phyloP scores from a whole-genome alignment of 495 filamentous ascomycete genomes.

The Podospora sp. region DNA sequence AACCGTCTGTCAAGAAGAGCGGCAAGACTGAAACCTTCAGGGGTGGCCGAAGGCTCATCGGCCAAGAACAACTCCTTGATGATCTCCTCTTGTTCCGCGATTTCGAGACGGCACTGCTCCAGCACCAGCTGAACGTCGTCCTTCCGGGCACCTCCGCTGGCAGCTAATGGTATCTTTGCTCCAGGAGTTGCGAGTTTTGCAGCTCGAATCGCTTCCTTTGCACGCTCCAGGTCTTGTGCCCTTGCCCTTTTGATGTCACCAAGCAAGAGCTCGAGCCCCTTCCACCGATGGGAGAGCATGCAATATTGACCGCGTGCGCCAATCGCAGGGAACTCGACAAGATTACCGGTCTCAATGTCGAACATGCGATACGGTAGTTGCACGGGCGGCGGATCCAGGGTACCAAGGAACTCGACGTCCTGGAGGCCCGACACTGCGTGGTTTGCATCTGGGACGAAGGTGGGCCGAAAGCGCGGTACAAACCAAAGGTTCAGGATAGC shows the following conservation, averaged over 20 bases:
- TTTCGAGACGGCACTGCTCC: conserved; percentile 29
- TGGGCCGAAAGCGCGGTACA: conserved; percentile 34
- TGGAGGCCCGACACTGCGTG: conserved; percentile 17
- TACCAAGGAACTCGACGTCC: conserved; percentile 33
- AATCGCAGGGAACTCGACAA: conserved; percentile 38
- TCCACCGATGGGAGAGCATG: conserved; percentile 54
- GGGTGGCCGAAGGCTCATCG: not conserved
- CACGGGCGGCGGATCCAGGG: conserved; percentile 20
- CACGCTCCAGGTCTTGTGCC: conserved; percentile 15
- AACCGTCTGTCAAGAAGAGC: conserved; percentile 18
- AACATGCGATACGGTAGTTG: conserved; percentile 47
- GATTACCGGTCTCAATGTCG: conserved; percentile 46
- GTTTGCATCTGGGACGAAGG: conserved; percentile 30
- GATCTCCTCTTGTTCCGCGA: conserved; percentile 30
- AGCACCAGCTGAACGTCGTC: conserved; percentile 27
- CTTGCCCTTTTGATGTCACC: conserved; percentile 34
- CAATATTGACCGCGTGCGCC: conserved; percentile 43
- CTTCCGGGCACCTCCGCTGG: not conserved
- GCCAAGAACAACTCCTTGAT: conserved; percentile 18
- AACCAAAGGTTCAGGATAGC: conserved; percentile 37
- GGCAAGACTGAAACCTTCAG: conserved; percentile 14
- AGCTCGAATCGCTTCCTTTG: conserved; percentile 7
- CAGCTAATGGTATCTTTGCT: not conserved
- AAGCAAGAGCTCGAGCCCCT: conserved; percentile 45
- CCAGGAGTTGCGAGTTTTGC: not conserved